These are phyloP conservation scores for Nemania sp. DNA, from an alignment of 2,329 filamentous ascomycete species.

Conservation along the genomic window DNA sequence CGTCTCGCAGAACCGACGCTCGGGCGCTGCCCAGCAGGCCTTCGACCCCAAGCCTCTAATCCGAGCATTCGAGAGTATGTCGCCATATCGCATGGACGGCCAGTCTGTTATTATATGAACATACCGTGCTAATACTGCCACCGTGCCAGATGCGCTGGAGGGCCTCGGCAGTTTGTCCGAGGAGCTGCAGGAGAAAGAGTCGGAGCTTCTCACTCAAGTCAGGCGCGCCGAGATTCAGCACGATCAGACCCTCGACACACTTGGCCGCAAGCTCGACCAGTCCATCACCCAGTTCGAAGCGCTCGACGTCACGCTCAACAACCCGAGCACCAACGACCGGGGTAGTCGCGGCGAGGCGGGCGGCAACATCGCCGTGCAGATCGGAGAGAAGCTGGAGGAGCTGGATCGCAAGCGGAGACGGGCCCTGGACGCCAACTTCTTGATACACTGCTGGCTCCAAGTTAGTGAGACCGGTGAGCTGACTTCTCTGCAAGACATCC, in stretches of 20 bases:
- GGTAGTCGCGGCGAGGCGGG: conserved; percentile 60
- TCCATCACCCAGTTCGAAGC: conserved; percentile 91
- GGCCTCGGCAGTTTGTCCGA: conserved; percentile 73
- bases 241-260: conserved; percentile 83
- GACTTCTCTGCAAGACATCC: conserved; percentile 83
- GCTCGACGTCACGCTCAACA: conserved; percentile 80
- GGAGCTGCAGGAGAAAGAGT: conserved; percentile 86
- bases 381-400: conserved; percentile 91
- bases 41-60: conserved; percentile 98
- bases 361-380: conserved; percentile 90
- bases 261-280: conserved; percentile 87
- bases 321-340: conserved; percentile 51
- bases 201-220: conserved; percentile 86
- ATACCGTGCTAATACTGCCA: conserved; percentile 37
- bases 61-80: conserved; percentile 80
- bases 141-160: conserved; percentile 59
- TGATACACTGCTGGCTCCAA: conserved; percentile 96
- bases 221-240: conserved; percentile 90
- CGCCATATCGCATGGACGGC: neutral
- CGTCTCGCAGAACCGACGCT: conserved; percentile 77
- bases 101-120: neutral
- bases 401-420: conserved; percentile 88
- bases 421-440: conserved; percentile 89
- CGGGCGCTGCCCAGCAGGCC: conserved; percentile 62
- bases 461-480: conserved; percentile 88